These are phyloP conservation scores for Nidularia pulvinata DNA, from an alignment of 768 basidiomycete species.

Conservation along the genomic window DNA sequence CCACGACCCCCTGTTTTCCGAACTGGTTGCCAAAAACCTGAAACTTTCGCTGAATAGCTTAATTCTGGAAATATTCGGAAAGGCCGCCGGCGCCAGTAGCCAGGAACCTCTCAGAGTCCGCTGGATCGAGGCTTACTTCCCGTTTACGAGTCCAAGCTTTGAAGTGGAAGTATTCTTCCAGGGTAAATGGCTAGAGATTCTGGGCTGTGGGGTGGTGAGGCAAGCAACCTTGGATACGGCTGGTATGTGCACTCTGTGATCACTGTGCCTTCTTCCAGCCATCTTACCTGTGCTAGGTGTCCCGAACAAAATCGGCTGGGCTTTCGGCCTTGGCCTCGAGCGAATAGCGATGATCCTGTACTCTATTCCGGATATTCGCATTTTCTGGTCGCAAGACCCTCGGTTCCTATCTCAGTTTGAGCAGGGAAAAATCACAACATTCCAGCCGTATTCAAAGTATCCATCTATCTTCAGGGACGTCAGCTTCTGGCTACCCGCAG, in stretches of 20 bases:
- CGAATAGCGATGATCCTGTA: slow-evolving; percentile 98
- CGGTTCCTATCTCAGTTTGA: slow-evolving; percentile 90
- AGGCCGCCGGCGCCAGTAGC: slow-evolving; percentile 41
- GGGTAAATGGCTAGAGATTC: slow-evolving; percentile 96
- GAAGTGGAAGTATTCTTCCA: slow-evolving; percentile 98
- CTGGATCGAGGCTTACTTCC: slow-evolving; percentile 99
- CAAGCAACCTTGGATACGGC: slow-evolving; percentile 89
- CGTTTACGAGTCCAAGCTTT: slow-evolving; percentile 97
- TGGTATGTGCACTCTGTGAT: slow-evolving; percentile 47
- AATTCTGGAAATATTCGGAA: slow-evolving; percentile 81
- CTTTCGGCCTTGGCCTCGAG: slow-evolving; percentile 96
- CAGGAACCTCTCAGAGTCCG: slow-evolving; percentile 82
- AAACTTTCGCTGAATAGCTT: slow-evolving; percentile 90
- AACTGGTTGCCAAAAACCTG: slow-evolving; percentile 78
- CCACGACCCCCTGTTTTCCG: slow-evolving; percentile 76
- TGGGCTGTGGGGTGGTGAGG: slow-evolving; percentile 90
- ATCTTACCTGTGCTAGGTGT: slow-evolving; percentile 49
- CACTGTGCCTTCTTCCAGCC: slow-evolving; percentile 14
- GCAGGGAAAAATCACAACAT: slow-evolving; percentile 73
- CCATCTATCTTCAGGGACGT: slow-evolving; percentile 94
- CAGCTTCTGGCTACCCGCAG: slow-evolving; percentile 85
- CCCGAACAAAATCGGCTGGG: slow-evolving; percentile 90
- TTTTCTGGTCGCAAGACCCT: slow-evolving; percentile 93
- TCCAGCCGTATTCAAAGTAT: slow-evolving; percentile 92
- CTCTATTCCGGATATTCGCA: slow-evolving; percentile 94